Evolutionary conservation across 163 green algal species (phyloP), one percentile per base, ranked within the genome.

Genomic region (Scenedesmus sp.): DNA sequence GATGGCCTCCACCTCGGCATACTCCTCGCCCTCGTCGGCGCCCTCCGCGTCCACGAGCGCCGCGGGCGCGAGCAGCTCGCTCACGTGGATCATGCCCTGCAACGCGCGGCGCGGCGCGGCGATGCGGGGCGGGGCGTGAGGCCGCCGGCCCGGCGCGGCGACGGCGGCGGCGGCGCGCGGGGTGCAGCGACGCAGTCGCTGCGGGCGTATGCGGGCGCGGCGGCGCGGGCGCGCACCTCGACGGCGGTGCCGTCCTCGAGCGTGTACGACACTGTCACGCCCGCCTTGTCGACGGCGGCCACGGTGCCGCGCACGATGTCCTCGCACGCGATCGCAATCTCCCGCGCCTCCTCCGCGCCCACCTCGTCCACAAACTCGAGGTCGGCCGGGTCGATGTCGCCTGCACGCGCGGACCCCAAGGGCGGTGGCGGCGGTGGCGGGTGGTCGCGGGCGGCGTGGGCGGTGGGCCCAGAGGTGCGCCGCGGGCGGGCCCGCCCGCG

Each of bases 51-150:
- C 63, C 13, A 65, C 63, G 20, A 70, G 57, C 33, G 60, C 22
- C 34, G n/a, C 20, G 48, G 74, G 74, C 4, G 74, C 74, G 13
- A 64, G 62, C 74, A 81, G 45, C 85, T 98, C 87, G 29, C 85
- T 95, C 63, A 98, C 96, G 84, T 98, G 95, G 20, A 98, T 86
- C 17, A 98, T 87, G 36, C 93, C 95, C 78, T 98, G 54, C 33
- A 54, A n/a, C 26, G 45, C 10, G 11, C 34, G 20, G n/a, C n/a
- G n/a, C n/a, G n/a, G n/a, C n/a, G n/a, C n/a, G n/a, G n/a, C n/a
- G n/a, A n/a, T n/a, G n/a, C n/a, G n/a, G n/a, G n/a, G n/a, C n/a
- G n/a, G n/a, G n/a, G n/a, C n/a, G n/a, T n/a, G n/a, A n/a, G n/a
- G n/a, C n/a, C n/a, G n/a, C n/a, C n/a, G n/a, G n/a, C n/a, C n/a